Percentiles rank a stretch among this genome's conserved stretches.
phyloP scores from a whole-genome alignment of 148 eudicot species.

The Rhododendron griersonianum region DNA sequence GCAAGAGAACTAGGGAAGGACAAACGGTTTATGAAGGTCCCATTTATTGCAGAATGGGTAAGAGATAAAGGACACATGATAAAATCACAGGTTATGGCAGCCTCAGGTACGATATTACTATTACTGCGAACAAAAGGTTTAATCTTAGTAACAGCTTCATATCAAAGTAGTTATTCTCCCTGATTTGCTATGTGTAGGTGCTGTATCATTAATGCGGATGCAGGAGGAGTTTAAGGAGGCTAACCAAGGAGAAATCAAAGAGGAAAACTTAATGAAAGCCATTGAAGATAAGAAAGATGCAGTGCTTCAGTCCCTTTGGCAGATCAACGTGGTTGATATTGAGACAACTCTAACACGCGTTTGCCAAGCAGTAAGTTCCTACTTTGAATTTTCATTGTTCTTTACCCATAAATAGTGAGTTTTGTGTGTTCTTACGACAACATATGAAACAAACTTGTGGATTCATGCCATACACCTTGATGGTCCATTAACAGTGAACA shows the following conservation, averaged over 20 bases:
- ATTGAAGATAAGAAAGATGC: conserved; percentile 86
- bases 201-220: conserved; percentile 66
- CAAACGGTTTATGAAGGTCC: conserved; percentile 66
- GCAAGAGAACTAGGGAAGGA: conserved; percentile 78
- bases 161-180: background rate
- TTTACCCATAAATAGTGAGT: background rate
- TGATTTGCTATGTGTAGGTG: conserved; percentile 40
- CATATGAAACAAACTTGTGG: background rate
- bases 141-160: background rate
- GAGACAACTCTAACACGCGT: conserved; percentile 81
- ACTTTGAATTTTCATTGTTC: conserved; percentile 1
- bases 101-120: conserved; percentile 56
- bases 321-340: conserved; percentile 86
- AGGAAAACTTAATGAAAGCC: conserved; percentile 56
- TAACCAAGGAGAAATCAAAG: conserved; percentile 62
- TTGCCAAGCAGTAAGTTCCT: conserved; percentile 71
- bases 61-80: conserved; percentile 85
- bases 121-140: background rate
- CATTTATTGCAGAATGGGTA: conserved; percentile 95
- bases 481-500: background rate
- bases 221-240: conserved; percentile 66
- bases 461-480: background rate
- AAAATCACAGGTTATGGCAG: conserved; percentile 82
- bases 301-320: conserved; percentile 86
- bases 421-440: background rate